phyloP scores from a whole-genome alignment of 2,329 filamentous ascomycete species.

The Beauveria scarabaeidicola region DNA sequence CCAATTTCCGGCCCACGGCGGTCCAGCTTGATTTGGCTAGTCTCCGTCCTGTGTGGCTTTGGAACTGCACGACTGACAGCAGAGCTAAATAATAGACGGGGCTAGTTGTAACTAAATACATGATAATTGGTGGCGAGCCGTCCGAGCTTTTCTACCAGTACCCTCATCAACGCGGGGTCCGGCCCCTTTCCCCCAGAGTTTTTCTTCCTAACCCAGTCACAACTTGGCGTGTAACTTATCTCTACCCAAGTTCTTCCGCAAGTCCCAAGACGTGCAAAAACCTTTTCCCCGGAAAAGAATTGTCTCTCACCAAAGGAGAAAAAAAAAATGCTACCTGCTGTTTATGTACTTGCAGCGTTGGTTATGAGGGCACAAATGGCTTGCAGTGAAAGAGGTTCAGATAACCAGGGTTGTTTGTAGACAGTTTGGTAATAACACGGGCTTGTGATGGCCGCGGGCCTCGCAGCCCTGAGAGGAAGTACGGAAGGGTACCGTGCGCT shows the following conservation, averaged over 20 bases:
- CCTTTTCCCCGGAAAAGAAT: background rate
- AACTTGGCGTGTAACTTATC: background rate
- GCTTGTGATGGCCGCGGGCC: background rate
- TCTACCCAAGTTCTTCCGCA: background rate
- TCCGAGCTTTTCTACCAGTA: background rate
- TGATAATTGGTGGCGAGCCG: background rate
- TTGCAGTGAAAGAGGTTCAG: background rate
- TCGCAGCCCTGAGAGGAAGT: background rate
- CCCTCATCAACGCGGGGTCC: background rate
- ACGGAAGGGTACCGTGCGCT: background rate
- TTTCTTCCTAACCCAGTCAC: background rate
- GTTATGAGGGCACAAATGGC: background rate
- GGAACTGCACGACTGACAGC: background rate
- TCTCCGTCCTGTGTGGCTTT: background rate
- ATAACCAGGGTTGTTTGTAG: background rate
- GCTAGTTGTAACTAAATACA: background rate
- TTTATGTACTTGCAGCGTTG: background rate
- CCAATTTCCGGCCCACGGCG: constrained; percentile 1
- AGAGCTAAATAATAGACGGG: background rate
- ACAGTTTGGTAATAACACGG: background rate
- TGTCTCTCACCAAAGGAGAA: too few relatives aligned
- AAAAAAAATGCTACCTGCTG: background rate
- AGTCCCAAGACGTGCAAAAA: background rate
- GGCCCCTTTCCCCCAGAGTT: background rate
- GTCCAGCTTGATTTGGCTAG: constrained; percentile 7